Evolutionary conservation across 257 asterid genomes (phyloP).

Genomic region (Solanum chiquidenum): DNA sequence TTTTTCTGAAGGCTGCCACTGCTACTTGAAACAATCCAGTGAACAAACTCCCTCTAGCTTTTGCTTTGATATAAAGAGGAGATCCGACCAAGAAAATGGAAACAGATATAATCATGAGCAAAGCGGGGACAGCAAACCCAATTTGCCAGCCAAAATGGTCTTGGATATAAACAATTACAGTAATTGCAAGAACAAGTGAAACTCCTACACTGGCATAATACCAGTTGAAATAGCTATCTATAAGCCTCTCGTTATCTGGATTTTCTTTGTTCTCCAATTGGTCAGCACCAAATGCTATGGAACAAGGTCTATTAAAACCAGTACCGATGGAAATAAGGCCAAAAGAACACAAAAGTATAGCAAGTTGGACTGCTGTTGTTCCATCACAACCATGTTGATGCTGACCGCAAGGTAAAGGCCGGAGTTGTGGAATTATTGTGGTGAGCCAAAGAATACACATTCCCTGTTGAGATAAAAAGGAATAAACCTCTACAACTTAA

Average conservation of each 20-base stretch:
- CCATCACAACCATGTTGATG: background rate
- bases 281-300: slow-evolving; percentile 8
- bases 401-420: background rate
- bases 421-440: background rate
- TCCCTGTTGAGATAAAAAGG: background rate
- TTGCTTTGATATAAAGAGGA: background rate
- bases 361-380: background rate
- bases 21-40: background rate
- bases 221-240: slow-evolving; percentile 2
- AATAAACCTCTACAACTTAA: background rate
- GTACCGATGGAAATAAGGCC: background rate
- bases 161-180: background rate
- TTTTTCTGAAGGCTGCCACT: background rate
- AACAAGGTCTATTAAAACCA: slow-evolving; percentile 14
- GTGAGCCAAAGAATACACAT: slow-evolving; percentile 5
- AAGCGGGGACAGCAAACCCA: background rate
- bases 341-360: background rate
- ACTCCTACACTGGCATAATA: slow-evolving; percentile 1
- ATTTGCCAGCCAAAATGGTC: background rate
- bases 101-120: background rate
- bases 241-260: background rate
- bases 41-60: background rate
- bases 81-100: background rate
- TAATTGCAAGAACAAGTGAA: slow-evolving; percentile 2
- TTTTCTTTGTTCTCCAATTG: background rate